Evolutionary conservation across 495 filamentous ascomycete genomes (phyloP), one percentile per base, ranked within the genome.

Genomic region (Xylaria sp.): DNA sequence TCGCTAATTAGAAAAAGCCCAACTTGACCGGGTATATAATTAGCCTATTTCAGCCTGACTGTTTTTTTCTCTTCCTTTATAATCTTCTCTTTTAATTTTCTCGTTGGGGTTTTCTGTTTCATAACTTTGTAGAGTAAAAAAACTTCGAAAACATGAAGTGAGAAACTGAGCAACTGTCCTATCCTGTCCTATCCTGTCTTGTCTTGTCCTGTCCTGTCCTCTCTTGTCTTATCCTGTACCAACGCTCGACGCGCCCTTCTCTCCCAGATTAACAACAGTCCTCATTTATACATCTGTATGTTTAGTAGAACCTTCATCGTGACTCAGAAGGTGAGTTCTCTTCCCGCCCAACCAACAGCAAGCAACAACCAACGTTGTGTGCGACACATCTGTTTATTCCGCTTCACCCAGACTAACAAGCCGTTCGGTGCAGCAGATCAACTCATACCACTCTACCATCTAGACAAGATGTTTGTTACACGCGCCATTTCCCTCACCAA

Each of bases 401-500:
- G n/a, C n/a, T n/a, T n/a, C 43, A 12, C 29, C 6, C 11, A 5
- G n/a, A 41, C 62, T 53, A 11, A 26, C 67, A 24, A 31, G 53
- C 44, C 14, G 41, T n/a, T 26, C n/a, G 52, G 40, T 5, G 9
- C 57, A 52, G 55, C 41, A 69, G 57, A 69, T 48, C 53, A 88
- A 43, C 37, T 24, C 40, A 59, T n/a, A 37, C 43, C 31, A 41
- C 15, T 44, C 0, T 37, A n/a, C 40, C 55, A 61, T 61, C 29
- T 31, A 29, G 44, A 50, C 67, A 69, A 62, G 31, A 69, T 69
- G 67, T 69, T 69, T 17, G 40, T 69, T 33, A 88, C 88, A 3
- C 88, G 89, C 69, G 78, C 83, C 2, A 84, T 90, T 72, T 90
- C 88, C 31, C 33, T 90, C 57, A 88, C 86, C 43, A 91, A 91